phyloP scores from a whole-genome alignment of 768 basidiomycete species.

The Suillus occidentalis region DNA sequence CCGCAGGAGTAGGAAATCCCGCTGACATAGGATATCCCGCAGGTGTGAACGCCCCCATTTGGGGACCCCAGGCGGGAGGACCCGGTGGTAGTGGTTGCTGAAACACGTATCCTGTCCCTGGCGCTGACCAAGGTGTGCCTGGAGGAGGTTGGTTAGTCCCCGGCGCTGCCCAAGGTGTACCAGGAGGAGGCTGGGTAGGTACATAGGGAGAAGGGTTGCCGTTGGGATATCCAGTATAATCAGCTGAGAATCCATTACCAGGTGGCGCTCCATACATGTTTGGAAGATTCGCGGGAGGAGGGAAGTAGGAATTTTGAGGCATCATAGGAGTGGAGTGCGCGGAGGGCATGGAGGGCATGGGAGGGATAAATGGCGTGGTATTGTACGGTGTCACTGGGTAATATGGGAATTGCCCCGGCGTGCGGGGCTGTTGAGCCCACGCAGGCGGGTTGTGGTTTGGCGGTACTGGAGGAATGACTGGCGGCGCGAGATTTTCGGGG shows the following conservation, averaged over 20 bases:
- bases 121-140: slow-evolving; percentile 20
- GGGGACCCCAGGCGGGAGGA: slow-evolving; percentile 23
- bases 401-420: slow-evolving; percentile 37
- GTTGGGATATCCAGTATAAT: slow-evolving; percentile 34
- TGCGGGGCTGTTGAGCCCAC: slow-evolving; percentile 37
- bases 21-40: neutral
- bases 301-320: slow-evolving; percentile 33
- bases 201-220: slow-evolving; percentile 29
- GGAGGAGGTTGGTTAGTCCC: slow-evolving; percentile 20
- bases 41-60: neutral
- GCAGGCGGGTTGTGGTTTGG: slow-evolving; percentile 26
- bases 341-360: slow-evolving; percentile 30
- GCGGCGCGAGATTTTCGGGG: slow-evolving; percentile 34
- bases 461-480: slow-evolving; percentile 33
- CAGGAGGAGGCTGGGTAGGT: slow-evolving; percentile 17
- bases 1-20: slow-evolving; percentile 24
- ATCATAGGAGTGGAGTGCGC: slow-evolving; percentile 25
- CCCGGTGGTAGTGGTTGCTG: slow-evolving; percentile 33
- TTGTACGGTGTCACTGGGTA: slow-evolving; percentile 41
- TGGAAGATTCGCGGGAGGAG: slow-evolving; percentile 31
- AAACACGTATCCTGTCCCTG: slow-evolving; percentile 27
- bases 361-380: slow-evolving; percentile 39
- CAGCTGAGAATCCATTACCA: slow-evolving; percentile 21
- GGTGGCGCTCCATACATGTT: slow-evolving; percentile 16
- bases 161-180: slow-evolving; percentile 17